Base-by-base conservation (phyloP, 371 early-diverging fungal species). In the Parasitella parasitica region DNA sequence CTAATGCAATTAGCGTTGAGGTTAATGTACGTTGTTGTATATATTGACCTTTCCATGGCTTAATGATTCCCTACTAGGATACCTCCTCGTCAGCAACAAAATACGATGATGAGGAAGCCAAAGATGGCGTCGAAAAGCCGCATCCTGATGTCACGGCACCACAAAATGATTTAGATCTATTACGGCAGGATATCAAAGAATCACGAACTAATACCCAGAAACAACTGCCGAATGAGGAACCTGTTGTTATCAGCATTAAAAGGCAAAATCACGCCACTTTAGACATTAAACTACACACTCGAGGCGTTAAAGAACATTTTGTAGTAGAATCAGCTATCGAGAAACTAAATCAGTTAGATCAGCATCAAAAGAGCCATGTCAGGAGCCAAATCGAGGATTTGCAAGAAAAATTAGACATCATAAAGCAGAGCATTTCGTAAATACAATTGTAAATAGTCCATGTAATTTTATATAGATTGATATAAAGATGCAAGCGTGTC, bases 321-420 rank as follows among this genome's bases (percentile, higher is more conserved):
- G 22, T 27, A 6, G 13, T 71, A 2, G 37, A 62, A 46, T 49
- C 70, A 57, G 16, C 66, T 26, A 28, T 16, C 20, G 36, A 70
- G 18, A 60, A 28, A 3, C 32, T 69, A 15, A 39, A 60, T 34
- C 59, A 63, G 16, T 49, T 72, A 27, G 61, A 48, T 36, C 15
- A 55, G 7, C 16, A 6, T 2, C 72, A 75, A 52, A 61, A 59
- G 11, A 22, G 9, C 8, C 54, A 62, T 2, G 15, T 75, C 8
- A 34, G 36, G 15, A 50, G 53, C 8, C 75, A 75, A 39, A 64
- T 75, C 5, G 26, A 64, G 22, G 62, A 66, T 48, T 59, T 75
- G 9, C 69, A 71, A 24, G 36, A 61, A 16, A 52, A 75, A 30
- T 52, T 75, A 7, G 69, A 61, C 6, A 26, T 6, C 12, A 39